Evolutionary conservation across 78 protist genomes (phyloP), one percentile per base, ranked within the genome.

Genomic region (Dictyostelium discoideum): DNA sequence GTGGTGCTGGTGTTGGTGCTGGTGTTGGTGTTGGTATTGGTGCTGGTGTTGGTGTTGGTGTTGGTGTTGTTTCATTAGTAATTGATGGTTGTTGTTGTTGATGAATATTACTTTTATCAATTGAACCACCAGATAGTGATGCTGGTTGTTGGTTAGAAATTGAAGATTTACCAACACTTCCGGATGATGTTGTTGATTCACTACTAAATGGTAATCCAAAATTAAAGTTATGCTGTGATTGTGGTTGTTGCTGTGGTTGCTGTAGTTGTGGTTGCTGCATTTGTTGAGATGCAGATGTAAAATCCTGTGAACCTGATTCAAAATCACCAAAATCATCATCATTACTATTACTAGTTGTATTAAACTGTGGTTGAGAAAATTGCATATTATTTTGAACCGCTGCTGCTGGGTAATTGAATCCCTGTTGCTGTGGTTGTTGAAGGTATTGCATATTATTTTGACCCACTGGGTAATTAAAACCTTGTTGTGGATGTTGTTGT

Each of bases 311-410:
- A 20, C 60, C 20, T n/a, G 37, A 44, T n/a, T 79, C 84, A 79
- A 44, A 39, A 10, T 87, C 93, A 24, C 85, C 93, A 63, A 87
- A 87, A 6, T 87, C 93, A 39, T 42, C 67, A 54, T 54, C 73
- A 54, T 18, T 54, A 46, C 10, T n/a, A 42, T 2, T 65, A 37
- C 57, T 42, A 7, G 89, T 8, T 44, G 65, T n/a, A 14, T 46
- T 79, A 18, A 42, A 32, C 0, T 32, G 37, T 32, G 63, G 20
- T 78, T 84, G 88, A 18, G 16, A 3, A 22, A 72, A 79, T 20
- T 79, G 84, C 42, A 44, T 44, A 79, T 79, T 79, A 44, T 79
- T 39, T 79, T 44, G 84, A n/a, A 32, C 7, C 10, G 32, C 8
- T 79, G 54, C 1, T 22, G 32, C 2, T 79, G 50, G 63, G 24